phyloP scores from a whole-genome alignment of 2,329 filamentous ascomycete species.

The Pseudogymnoascus sp. region DNA sequence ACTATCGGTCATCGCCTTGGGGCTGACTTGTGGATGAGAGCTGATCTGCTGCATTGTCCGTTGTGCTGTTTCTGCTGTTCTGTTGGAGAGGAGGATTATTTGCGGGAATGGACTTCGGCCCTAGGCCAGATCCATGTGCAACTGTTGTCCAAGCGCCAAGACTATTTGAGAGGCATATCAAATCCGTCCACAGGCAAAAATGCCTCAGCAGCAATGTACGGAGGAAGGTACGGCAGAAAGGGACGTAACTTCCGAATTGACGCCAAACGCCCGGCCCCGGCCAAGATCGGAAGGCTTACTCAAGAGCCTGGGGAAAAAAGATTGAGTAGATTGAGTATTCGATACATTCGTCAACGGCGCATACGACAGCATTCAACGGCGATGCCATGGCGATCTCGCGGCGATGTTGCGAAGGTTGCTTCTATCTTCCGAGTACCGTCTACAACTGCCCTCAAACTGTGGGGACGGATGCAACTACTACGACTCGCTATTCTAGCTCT shows the following conservation, averaged over 20 bases:
- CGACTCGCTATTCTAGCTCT: neutral
- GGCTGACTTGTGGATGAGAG: neutral
- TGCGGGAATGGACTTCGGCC: neutral
- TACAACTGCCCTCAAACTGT: neutral
- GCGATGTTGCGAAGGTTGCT: neutral
- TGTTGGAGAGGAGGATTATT: neutral
- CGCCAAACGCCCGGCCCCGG: neutral
- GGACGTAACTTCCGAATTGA: slow-evolving; percentile 3
- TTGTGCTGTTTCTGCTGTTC: neutral
- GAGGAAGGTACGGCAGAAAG: neutral
- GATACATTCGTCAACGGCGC: neutral
- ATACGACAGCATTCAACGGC: neutral
- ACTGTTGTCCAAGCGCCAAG: neutral
- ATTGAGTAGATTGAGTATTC: neutral
- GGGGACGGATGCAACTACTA: neutral
- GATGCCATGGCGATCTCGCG: neutral
- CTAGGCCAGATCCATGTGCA: neutral
- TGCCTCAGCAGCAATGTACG: slow-evolving; percentile 1
- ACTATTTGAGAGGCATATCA: neutral
- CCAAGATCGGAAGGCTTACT: neutral
- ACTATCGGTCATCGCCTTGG: neutral
- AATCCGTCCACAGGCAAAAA: slow-evolving; percentile 3
- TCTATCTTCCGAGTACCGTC: neutral
- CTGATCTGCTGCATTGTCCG: neutral
- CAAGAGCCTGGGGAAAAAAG: neutral